These are phyloP conservation scores for Didymellaceae sp. DNA, from an alignment of 2,329 filamentous ascomycete genomes.

Conservation along the genomic window DNA sequence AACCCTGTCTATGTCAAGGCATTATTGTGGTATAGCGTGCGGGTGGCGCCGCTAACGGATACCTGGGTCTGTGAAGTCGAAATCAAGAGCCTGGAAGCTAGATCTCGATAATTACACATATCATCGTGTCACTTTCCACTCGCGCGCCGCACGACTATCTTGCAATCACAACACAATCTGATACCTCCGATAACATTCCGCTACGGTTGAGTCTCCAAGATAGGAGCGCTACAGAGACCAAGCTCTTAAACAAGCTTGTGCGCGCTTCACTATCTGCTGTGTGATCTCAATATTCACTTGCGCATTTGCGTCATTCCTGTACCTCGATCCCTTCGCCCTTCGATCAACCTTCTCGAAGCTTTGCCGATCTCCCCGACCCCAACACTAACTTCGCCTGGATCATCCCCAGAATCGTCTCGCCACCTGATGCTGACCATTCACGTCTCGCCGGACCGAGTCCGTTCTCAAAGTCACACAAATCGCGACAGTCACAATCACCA, in stretches of 20 bases:
- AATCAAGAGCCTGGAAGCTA: neutral
- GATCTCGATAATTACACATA: conserved; percentile 10
- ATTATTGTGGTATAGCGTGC: neutral
- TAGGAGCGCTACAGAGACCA: conserved; percentile 2
- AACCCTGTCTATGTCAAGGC: neutral
- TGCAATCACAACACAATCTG: conserved; percentile 5
- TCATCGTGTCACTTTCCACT: conserved; percentile 4
- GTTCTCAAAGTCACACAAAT: conserved; percentile 12
- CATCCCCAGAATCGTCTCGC: conserved; percentile 13
- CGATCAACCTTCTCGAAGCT: conserved; percentile 16
- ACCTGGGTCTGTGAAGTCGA: conserved; percentile 1
- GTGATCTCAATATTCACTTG: neutral
- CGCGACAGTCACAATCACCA: conserved; percentile 7
- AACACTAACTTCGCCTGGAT: conserved; percentile 8
- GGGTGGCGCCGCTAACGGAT: conserved; percentile 15
- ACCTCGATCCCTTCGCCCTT: conserved; percentile 2
- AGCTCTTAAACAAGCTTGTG: conserved; percentile 6
- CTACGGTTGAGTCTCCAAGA: conserved; percentile 3
- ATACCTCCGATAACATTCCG: conserved; percentile 7
- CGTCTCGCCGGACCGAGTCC: conserved; percentile 7
- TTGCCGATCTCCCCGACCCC: conserved; percentile 16
- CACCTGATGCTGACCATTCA: conserved; percentile 4
- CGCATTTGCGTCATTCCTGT: neutral
- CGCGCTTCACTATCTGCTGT: neutral
- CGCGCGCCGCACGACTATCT: conserved; percentile 8